These are phyloP conservation scores for Dactylis glomerata DNA, from an alignment of 176 grass and related monocot species.

Conservation along the genomic window DNA sequence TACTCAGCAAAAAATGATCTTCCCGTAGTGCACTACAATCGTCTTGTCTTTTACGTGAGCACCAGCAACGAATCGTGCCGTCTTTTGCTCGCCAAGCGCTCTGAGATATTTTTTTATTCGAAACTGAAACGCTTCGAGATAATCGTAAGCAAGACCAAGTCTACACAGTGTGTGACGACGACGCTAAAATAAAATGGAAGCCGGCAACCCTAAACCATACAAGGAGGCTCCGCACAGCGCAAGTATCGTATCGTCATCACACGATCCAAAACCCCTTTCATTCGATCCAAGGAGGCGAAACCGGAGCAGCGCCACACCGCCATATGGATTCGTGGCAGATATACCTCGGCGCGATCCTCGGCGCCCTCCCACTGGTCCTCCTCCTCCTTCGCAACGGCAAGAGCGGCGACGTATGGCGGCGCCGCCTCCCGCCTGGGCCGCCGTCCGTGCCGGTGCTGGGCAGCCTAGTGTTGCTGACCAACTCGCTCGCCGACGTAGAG, in stretches of 20 bases:
- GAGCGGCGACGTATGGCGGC: background rate
- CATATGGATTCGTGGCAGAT: background rate
- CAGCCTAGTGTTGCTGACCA: background rate
- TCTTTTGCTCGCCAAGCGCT: no score
- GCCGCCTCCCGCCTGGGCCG: background rate
- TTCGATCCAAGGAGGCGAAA: background rate
- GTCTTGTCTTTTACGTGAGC: no score
- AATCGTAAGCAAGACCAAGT: no score
- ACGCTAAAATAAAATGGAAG: background rate
- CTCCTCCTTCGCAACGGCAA: background rate
- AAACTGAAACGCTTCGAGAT: no score
- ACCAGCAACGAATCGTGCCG: no score
- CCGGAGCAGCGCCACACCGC: background rate
- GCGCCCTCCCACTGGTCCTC: background rate
- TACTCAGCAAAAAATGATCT: no score
- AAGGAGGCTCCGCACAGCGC: background rate
- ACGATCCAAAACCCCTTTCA: background rate
- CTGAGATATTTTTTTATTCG: no score
- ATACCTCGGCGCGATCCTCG: background rate
- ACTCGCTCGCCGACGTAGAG: background rate
- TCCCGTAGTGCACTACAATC: no score
- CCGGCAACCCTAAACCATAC: background rate
- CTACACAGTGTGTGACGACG: background rate
- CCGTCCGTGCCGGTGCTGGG: background rate
- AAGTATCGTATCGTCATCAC: background rate